Evolutionary conservation across 1,284 basidiomycete species (phyloP), one percentile per base, ranked within the genome.

Genomic region (Moesziomyces sp.): DNA sequence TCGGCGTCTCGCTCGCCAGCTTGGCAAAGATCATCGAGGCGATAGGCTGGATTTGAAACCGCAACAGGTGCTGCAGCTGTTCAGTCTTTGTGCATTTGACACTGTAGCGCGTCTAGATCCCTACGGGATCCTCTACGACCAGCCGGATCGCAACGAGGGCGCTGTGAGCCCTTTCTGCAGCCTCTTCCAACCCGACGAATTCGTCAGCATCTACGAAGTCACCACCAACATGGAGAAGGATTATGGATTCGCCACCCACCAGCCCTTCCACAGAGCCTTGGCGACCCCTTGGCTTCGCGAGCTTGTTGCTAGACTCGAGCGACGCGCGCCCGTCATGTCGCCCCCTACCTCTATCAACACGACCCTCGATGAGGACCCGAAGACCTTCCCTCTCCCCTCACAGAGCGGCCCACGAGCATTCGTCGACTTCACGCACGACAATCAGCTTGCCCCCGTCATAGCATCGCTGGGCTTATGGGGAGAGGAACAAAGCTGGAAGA

Each of bases 291-390:
- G 71, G 71, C 23, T 74, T 38, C 55, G 71, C 23, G 71, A 74
- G 26, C 57, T 74, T 1, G 51, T 64, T 0, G 71, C 65, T 3
- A 44, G 71, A 23, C 19, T 74, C 2, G 47, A 65, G 24, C 38
- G 51, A n/a, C 43, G 70, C 14, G 4, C 45, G 11, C 70, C 70
- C 0, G 57, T 73, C 43, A 59, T 67, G 56, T 30, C 40, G 2
- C 71, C 64, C 5, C 71, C 71, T 4, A 69, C 71, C 10, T 62
- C 71, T n/a, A 68, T 74, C 54, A 74, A 74, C 48, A 74, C 71
- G 0, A 74, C 71, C 3, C 58, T 74, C 9, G 70, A 73, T 30
- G 13, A 21, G 26, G 40, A 52, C 18, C n/a, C 38, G 3, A 21
- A 43, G 0, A 73, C 64, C 0, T 73, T 73, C 30, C 70, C 70